A percentile compares a stretch with the other conserved stretches of the same genome.
Conservation (phyloP, 768 basidiomycete genomes). For the Thelephora aurantiotincta region DNA sequence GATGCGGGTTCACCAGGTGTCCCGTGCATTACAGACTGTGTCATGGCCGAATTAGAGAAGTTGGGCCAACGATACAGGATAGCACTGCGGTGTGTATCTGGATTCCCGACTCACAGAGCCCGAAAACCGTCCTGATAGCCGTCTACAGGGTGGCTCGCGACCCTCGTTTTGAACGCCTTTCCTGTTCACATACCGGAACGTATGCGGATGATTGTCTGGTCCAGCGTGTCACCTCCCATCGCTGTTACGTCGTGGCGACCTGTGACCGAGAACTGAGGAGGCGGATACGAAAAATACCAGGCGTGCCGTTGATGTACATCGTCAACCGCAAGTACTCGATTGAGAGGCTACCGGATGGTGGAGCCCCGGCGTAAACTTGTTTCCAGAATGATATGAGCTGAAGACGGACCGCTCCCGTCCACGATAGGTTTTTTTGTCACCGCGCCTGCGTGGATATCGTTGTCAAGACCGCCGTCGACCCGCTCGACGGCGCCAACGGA, state of each 20-base stretch:
- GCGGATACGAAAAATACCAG: constrained; percentile 83
- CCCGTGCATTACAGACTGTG: constrained; percentile 98
- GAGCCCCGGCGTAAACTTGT: constrained; percentile 38
- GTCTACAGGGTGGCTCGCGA: constrained; percentile 82
- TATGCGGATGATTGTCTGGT: constrained; percentile 99
- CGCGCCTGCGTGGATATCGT: too few relatives aligned
- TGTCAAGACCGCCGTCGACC: too few relatives aligned
- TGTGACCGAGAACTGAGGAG: constrained; percentile 92
- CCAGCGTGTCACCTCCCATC: constrained; percentile 87
- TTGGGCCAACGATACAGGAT: constrained; percentile 90
- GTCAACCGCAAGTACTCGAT: constrained; percentile 86
- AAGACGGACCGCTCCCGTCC: too few relatives aligned
- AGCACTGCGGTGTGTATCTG: constrained; percentile 63
- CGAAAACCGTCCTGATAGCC: too few relatives aligned
- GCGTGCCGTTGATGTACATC: constrained; percentile 96
- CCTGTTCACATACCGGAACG: constrained; percentile 88
- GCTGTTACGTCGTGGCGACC: constrained; percentile 95
- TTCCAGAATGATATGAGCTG: too few relatives aligned
- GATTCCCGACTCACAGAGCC: constrained; percentile 4
- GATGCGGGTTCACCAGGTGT: constrained; percentile 44
- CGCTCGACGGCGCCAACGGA: too few relatives aligned
- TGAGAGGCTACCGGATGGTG: constrained; percentile 89
- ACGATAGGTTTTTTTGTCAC: too few relatives aligned
- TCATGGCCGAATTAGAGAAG: constrained; percentile 97
- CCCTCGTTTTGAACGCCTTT: constrained; percentile 88